Evolutionary conservation across 2,329 filamentous ascomycete genomes (phyloP), one percentile per base, ranked within the genome.

Genomic region (Dissoconium aciculare): DNA sequence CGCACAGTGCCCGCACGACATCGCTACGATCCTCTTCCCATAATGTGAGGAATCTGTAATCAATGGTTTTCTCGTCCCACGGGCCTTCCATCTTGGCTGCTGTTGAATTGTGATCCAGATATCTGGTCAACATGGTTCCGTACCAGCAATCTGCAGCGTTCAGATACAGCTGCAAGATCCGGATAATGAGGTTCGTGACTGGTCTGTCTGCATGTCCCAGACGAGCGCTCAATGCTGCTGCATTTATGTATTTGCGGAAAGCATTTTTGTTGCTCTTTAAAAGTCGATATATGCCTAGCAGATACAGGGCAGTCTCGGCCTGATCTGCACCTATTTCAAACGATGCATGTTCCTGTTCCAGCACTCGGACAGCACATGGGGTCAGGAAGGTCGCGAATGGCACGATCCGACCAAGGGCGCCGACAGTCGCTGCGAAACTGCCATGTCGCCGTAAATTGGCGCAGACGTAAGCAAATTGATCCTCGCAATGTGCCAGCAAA

Each of bases 321-420:
- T 41, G 34, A 13, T 35, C 34, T 14, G 35, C 13, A 5, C 23
- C 24, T 9, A 13, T 12, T 6, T 30, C 30, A 11, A 44, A 35
- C 5, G 14, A 11, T 27, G 42, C 39, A 4, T 28, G 26, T 32
- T 51, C 44, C 12, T 17, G 28, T 11, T 34, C 33, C 15, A 52
- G 33, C 4, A 45, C 15, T 11, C 36, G 31, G 15, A 37, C 42
- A 25, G 50, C 47, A 27, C 37, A 44, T 8, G 46, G 37, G 16
- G 76, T 72, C 26, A 94, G 64, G 50, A 87, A 73, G 28, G 83
- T 80, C 42, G 80, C 78, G 62, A 87, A 76, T n/a, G 83, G 81
- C 46, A 94, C 54, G 38, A 93, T 66, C 47, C 79, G 70, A 37
- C 80, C 78, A 59, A 93, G 80, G 17, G 80, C 77, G 31, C 76